phyloP scores from a whole-genome alignment of 176 grass and related monocot species.

The Themeda triandra region DNA sequence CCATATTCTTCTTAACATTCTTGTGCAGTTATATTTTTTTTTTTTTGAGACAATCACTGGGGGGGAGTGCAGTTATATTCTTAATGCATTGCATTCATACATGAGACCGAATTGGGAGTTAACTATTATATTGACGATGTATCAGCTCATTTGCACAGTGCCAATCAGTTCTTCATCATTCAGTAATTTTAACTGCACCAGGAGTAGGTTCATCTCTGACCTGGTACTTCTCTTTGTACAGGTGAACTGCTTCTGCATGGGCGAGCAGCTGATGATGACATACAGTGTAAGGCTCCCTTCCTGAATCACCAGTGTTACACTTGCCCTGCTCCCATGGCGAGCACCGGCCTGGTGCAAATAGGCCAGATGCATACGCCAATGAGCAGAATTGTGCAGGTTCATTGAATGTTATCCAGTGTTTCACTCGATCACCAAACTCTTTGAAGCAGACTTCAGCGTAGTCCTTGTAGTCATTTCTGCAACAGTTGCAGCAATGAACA shows the following conservation, averaged over 20 bases:
- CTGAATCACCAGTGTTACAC: slow-evolving; percentile 47
- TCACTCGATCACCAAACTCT: slow-evolving; percentile 65
- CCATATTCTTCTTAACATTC: background rate
- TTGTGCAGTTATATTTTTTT: no score
- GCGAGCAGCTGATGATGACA: slow-evolving; percentile 58
- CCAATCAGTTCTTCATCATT: background rate
- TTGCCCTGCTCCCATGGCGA: slow-evolving; percentile 41
- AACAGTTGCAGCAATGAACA: background rate
- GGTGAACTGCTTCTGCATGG: slow-evolving; percentile 32
- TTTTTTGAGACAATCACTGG: no score
- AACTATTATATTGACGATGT: no score
- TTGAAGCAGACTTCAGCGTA: slow-evolving; percentile 65
- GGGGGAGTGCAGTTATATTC: no score
- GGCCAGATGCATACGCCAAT: background rate
- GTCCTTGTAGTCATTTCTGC: slow-evolving; percentile 50
- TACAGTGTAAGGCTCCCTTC: slow-evolving; percentile 55
- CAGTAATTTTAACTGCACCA: background rate
- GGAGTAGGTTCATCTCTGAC: background rate
- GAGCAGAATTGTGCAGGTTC: slow-evolving; percentile 35
- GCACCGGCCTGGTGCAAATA: slow-evolving; percentile 34
- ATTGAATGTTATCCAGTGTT: slow-evolving; percentile 73
- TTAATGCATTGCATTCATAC: no score
- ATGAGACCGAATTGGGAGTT: background rate
- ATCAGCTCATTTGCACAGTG: background rate
- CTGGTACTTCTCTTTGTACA: slow-evolving; percentile 70